Conservation (phyloP, 2,329 filamentous ascomycete genomes). For the Neonectria sp. region DNA sequence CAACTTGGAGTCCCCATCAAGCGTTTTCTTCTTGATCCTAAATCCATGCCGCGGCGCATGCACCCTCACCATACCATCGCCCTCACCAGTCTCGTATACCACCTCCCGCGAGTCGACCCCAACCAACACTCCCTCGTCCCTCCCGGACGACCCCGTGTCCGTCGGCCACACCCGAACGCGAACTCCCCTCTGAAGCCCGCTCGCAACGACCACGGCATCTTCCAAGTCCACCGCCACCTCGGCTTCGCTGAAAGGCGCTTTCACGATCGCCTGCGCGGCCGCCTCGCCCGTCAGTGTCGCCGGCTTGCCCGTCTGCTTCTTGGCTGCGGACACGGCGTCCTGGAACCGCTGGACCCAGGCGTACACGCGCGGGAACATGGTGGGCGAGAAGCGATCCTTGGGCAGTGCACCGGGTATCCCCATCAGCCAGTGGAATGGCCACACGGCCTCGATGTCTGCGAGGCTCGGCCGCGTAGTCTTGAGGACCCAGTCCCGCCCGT, state of each 20-base stretch:
- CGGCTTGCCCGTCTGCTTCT: slow-evolving; percentile 52
- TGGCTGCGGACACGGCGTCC: slow-evolving; percentile 60
- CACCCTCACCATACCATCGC: slow-evolving; percentile 63
- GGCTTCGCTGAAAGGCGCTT: slow-evolving; percentile 62
- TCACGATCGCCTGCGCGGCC: slow-evolving; percentile 64
- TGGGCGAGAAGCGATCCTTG: slow-evolving; percentile 63
- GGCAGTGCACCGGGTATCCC: slow-evolving; percentile 70
- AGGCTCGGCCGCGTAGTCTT: slow-evolving; percentile 66
- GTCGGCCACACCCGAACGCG: slow-evolving; percentile 72
- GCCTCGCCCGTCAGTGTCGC: slow-evolving; percentile 66
- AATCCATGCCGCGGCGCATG: slow-evolving; percentile 76
- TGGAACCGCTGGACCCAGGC: slow-evolving; percentile 77
- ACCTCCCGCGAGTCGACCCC: slow-evolving; percentile 68
- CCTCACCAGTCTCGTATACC: slow-evolving; percentile 67
- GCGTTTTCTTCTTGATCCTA: slow-evolving; percentile 58
- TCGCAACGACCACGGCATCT: slow-evolving; percentile 63
- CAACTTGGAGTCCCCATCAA: slow-evolving; percentile 20
- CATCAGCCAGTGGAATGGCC: slow-evolving; percentile 77
- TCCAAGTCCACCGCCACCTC: slow-evolving; percentile 60
- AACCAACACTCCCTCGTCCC: slow-evolving; percentile 70
- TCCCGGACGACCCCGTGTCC: slow-evolving; percentile 73
- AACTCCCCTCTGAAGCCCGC: slow-evolving; percentile 67
- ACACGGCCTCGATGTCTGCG: slow-evolving; percentile 79
- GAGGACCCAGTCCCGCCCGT: slow-evolving; percentile 77
- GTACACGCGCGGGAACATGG: slow-evolving; percentile 71